Base-by-base conservation (phyloP, 495 filamentous ascomycete species). In the Cairneyella variabilis region DNA sequence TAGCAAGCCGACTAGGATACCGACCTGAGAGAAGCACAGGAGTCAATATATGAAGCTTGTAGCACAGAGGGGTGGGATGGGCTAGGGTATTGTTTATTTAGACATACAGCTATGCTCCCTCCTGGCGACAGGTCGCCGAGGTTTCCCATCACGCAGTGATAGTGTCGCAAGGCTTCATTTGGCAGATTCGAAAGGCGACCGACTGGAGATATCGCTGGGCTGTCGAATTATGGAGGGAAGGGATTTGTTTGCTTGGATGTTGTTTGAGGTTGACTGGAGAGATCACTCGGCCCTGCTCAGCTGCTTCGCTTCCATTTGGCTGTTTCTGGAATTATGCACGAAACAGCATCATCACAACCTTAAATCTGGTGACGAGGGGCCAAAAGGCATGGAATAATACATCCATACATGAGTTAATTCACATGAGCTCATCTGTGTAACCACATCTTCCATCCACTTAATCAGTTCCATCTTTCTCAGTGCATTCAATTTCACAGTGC, bases 1-100 rank as follows among this genome's bases (percentile, higher is more conserved):
- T 50, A 96, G 61, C 51, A 99, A 78, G 57, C 93, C 93, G 65
- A 97, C 92, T 45, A 96, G 66, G 66, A 97, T 89, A 58, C 93
- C 93, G 63, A 99, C 76, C 89, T 95, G 62, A 47, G 45, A 27
- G 41, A 21, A 16, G 28, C 21, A 41, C n/a, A 34, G 18, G 14
- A 32, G 11, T 54, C 12, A 42, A 23, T 34, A 50, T 54, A 28
- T 34, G 21, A 23, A 52, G 46, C 59, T 67, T 49, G 25, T n/a
- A 18, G 27, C n/a, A 27, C 17, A 20, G 40, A 36, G 26, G n/a
- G 25, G 18, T 23, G 11, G 34, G 11, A 11, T 18, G 48, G 14
- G 39, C n/a, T n/a, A n/a, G n/a, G n/a, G n/a, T n/a, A n/a, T n/a
- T n/a, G n/a, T n/a, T n/a, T n/a, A n/a, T n/a, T n/a, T n/a, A 45